Evolutionary conservation across 495 filamentous ascomycete species (phyloP), one percentile per base, ranked within the genome.

Genomic region (Talaromyces liani): DNA sequence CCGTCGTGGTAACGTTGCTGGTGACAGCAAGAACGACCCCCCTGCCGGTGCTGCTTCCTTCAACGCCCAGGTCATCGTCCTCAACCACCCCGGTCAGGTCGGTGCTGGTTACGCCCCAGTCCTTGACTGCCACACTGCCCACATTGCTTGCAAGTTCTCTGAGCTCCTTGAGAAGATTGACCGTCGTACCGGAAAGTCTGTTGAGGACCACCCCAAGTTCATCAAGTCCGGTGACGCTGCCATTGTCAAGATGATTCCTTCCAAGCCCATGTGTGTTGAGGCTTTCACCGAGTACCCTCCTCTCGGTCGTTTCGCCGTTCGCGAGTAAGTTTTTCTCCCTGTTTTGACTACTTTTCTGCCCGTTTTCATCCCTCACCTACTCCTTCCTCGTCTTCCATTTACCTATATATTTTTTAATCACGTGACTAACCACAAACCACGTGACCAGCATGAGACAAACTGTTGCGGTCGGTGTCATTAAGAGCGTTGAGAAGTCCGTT

Each of bases 261-360:
- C 94, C 82, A 98, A 98, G 92, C 94, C 94, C 74, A 98, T 98
- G 94, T 98, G 94, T 82, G 94, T 98, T 78, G 94, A 98, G 91
- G 84, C 95, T 69, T 98, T 98, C 92, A 96, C 93, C 72, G 92
- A 98, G 70, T 98, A 98, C 85, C 93, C 94, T 71, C 94, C 95
- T 76, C 91, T 98, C 64, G 94, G 94, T 75, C 92, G 94, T 86
- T 98, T 97, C 85, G 93, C 93, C 76, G 92, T 97, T 84, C 91
- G 92, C 86, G 91, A 62, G 33, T 58, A 58, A 58, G 56, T 58
- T 58, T 58, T 20, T 8, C 6, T 8, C 56, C 14, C 90, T 65
- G 74, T 78, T 74, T 63, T 68, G 51, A 54, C 33, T 12, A 36
- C 9, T 36, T 54, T 54, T 7, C 3, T 22, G 10, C 58, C 36